These are phyloP conservation scores for Talaromyces borbonicus DNA, from an alignment of 495 filamentous ascomycete species.

Conservation along the genomic window DNA sequence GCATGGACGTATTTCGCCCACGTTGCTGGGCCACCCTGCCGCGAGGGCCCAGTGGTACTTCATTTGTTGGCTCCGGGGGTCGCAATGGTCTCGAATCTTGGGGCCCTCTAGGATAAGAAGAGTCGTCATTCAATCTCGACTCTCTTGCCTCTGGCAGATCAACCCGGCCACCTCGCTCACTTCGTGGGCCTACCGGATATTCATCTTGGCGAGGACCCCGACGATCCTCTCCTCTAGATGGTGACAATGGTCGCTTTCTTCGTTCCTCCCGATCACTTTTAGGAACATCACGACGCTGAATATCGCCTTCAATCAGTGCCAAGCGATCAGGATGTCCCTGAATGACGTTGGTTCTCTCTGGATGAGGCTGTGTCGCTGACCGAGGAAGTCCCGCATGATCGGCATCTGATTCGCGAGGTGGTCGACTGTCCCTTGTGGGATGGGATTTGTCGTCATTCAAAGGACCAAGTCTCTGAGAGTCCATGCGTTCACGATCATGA, in stretches of 20 bases:
- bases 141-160: conserved; percentile 24
- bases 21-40: conserved; percentile 29
- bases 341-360: conserved; percentile 28
- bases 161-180: conserved; percentile 20
- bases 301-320: conserved; percentile 14
- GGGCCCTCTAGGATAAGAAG: conserved; percentile 47
- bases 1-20: conserved; percentile 23
- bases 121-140: conserved; percentile 25
- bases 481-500: conserved; percentile 8
- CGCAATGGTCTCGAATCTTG: conserved; percentile 24
- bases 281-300: conserved; percentile 22
- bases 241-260: conserved; percentile 21
- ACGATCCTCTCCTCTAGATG: conserved; percentile 25
- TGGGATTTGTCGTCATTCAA: conserved; percentile 34
- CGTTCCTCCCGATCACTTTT: conserved; percentile 31
- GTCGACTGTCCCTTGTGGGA: conserved; percentile 22
- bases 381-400: conserved; percentile 27
- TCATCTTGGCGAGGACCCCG: conserved; percentile 25
- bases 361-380: conserved; percentile 17
- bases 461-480: conserved; percentile 15
- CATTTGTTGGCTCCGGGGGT: conserved; percentile 41
- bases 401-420: conserved; percentile 23
- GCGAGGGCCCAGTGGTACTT: conserved; percentile 65
- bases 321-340: conserved; percentile 26
- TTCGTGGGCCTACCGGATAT: conserved; percentile 31